Evolutionary conservation across 495 filamentous ascomycete species (phyloP).

Genomic region (Pyronema omphalodes): DNA sequence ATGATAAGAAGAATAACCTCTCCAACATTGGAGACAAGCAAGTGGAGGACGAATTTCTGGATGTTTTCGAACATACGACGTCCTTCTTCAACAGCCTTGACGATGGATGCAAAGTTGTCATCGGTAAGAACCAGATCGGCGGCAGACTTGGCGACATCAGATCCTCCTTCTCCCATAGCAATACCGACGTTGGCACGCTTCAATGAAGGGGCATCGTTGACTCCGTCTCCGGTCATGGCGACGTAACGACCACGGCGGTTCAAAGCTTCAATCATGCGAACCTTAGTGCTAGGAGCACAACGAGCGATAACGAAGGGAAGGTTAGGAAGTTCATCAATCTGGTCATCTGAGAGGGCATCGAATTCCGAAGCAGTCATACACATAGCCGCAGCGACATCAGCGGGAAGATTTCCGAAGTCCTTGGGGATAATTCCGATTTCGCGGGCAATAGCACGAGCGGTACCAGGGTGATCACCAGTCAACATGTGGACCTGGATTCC

Average conservation of each 20-base stretch:
- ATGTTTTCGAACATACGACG: slow-evolving; percentile 58
- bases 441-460: slow-evolving; percentile 55
- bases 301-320: slow-evolving; percentile 33
- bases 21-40: slow-evolving; percentile 50
- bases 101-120: slow-evolving; percentile 49
- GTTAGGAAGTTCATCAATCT: slow-evolving; percentile 29
- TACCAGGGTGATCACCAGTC: slow-evolving; percentile 56
- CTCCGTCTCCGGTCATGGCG: slow-evolving; percentile 47
- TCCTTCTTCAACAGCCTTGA: slow-evolving; percentile 47
- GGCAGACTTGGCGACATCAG: slow-evolving; percentile 79
- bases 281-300: slow-evolving; percentile 32
- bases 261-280: slow-evolving; percentile 42
- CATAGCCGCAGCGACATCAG: slow-evolving; percentile 24
- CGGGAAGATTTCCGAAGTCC: slow-evolving; percentile 32
- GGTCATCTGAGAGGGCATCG: slow-evolving; percentile 28
- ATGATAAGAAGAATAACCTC: slow-evolving; percentile 49
- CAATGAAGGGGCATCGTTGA: slow-evolving; percentile 51
- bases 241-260: slow-evolving; percentile 41
- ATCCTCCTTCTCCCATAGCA: slow-evolving; percentile 51
- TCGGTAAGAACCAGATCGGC: slow-evolving; percentile 76
- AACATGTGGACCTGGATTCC: slow-evolving; percentile 69
- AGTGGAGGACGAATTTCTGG: slow-evolving; percentile 55
- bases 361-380: slow-evolving; percentile 31
- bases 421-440: slow-evolving; percentile 56
- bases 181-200: slow-evolving; percentile 49